Evolutionary conservation across 2,329 filamentous ascomycete genomes (phyloP), one percentile per base, ranked within the genome.

Genomic region (Phoma sp.): DNA sequence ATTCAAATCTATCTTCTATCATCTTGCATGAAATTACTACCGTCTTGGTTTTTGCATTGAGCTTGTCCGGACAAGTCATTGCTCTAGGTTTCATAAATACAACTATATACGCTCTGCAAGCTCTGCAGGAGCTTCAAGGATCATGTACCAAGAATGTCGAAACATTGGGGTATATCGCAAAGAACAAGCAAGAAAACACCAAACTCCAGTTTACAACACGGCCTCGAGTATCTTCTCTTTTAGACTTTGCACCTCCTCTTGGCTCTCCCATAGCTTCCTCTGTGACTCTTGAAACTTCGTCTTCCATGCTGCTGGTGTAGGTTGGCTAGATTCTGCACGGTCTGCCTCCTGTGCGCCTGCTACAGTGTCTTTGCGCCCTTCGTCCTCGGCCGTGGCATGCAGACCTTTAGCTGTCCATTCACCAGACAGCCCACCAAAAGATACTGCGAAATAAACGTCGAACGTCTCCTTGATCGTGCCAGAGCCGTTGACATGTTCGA

Each of bases 371-470:
- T 37, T 32, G 4, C 24, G 46, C 4, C 52, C 52, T 7, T 25
- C 47, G 4, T 55, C 57, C 2, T 54, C 50, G 9, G 54, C 29
- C 4, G 54, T 55, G 18, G 69, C 54, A 23, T 55, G 54, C 9
- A 81, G 47, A 0, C 76, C 76, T 44, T 78, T 78, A 11, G 77
- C 70, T 18, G 68, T 69, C 66, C 80, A 81, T 42, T 75, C 71
- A 0, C 77, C 79, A 0, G 62, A 70, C 30, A 79, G 65, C 0
- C 72, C 71, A 2, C 76, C 78, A 59, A 79, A 75, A 1, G 69
- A 66, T 2, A 77, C 70, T 2, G 64, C 71, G 70, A 80, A 81
- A 25, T 62, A 72, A 1, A 82, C 65, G 47, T 81, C 79, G 47
- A 77, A 81, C 0, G 75, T 71, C 45, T 78, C 74, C 27, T 69